Evolutionary conservation across 2,329 filamentous ascomycete genomes (phyloP).

Genomic region (Conoideocrella luteorostrata): DNA sequence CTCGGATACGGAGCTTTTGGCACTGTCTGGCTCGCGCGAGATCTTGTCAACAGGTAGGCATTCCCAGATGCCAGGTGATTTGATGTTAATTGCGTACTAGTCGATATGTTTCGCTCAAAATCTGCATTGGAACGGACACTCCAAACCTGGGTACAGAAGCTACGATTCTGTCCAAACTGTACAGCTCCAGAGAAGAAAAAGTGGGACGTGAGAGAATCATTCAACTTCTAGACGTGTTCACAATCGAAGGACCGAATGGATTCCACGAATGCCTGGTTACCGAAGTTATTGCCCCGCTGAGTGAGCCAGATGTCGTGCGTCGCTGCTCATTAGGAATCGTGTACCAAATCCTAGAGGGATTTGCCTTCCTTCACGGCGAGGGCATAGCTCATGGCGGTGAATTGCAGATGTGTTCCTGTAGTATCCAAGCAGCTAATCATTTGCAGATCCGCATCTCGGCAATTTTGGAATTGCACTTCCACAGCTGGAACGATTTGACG

Average conservation of each 20-base stretch:
- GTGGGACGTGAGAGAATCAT: slow-evolving; percentile 4
- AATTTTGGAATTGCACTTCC: neutral
- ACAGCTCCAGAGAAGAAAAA: too few species aligned
- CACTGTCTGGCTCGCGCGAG: slow-evolving; percentile 10
- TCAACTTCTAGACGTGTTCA: slow-evolving; percentile 5
- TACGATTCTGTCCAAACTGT: too few species aligned
- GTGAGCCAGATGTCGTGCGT: neutral
- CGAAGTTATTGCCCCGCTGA: slow-evolving; percentile 7
- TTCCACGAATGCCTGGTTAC: slow-evolving; percentile 10
- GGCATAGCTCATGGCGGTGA: too few species aligned
- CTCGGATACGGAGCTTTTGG: slow-evolving; percentile 8
- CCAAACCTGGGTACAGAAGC: neutral
- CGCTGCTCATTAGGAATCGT: neutral
- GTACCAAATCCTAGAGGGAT: slow-evolving; percentile 4
- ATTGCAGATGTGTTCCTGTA: too few species aligned
- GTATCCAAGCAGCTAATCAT: neutral
- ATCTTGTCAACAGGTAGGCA: too few species aligned
- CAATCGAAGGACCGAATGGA: slow-evolving; percentile 9
- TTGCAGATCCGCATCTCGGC: neutral
- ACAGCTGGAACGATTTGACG: too few species aligned
- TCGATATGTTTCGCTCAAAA: slow-evolving; percentile 7
- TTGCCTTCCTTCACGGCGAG: slow-evolving; percentile 4
- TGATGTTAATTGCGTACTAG: too few species aligned
- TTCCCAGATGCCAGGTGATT: too few species aligned
- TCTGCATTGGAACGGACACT: slow-evolving; percentile 4